Percentiles rank a stretch among this genome's conserved stretches.
These are phyloP conservation scores for Vanrija sp. DNA, from an alignment of 1,284 basidiomycete species.

Conservation along the genomic window DNA sequence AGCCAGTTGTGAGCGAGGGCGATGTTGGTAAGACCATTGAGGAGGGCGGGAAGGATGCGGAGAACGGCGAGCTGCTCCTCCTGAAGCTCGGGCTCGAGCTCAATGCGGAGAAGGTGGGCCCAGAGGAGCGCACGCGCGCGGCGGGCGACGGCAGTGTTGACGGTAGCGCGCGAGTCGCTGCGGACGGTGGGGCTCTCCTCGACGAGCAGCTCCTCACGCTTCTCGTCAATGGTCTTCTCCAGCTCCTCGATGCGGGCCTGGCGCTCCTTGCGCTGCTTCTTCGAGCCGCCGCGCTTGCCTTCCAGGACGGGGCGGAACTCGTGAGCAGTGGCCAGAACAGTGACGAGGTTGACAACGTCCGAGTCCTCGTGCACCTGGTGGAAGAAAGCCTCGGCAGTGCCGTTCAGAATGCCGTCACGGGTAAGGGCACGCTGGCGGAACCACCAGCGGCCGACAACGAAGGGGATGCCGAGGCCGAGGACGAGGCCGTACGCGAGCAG, in stretches of 20 bases:
- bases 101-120: slow-evolving; percentile 76
- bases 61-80: slow-evolving; percentile 68
- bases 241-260: slow-evolving; percentile 57
- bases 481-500: slow-evolving; percentile 81
- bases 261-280: slow-evolving; percentile 48
- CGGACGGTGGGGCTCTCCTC: slow-evolving; percentile 34
- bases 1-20: slow-evolving; percentile 87
- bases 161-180: slow-evolving; percentile 26
- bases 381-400: slow-evolving; percentile 86
- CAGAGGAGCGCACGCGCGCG: slow-evolving; percentile 73
- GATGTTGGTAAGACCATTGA: slow-evolving; percentile 80
- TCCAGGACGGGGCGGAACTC: slow-evolving; percentile 54
- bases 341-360: slow-evolving; percentile 68
- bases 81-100: slow-evolving; percentile 59
- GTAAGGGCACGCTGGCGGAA: slow-evolving; percentile 87
- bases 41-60: slow-evolving; percentile 65
- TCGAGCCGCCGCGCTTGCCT: slow-evolving; percentile 32
- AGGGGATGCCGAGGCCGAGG: slow-evolving; percentile 81
- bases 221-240: slow-evolving; percentile 57
- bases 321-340: slow-evolving; percentile 68
- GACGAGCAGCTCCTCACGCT: slow-evolving; percentile 49
- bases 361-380: slow-evolving; percentile 78
- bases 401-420: slow-evolving; percentile 84
- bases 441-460: slow-evolving; percentile 95
- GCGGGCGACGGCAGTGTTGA: slow-evolving; percentile 42